phyloP scores from a whole-genome alignment of 2,329 filamentous ascomycete species.

The Curvularia sp. region DNA sequence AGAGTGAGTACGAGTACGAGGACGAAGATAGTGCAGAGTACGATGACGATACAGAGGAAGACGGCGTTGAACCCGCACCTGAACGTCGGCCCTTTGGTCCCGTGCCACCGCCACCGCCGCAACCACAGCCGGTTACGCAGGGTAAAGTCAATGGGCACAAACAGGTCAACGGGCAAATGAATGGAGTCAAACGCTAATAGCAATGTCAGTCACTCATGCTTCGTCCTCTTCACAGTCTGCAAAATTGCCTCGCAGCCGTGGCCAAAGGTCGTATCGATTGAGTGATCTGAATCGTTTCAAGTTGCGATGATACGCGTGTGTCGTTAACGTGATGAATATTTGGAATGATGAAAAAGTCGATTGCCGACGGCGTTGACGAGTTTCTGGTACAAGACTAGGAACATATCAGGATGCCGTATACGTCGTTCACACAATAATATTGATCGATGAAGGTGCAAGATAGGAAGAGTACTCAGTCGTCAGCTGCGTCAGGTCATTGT shows the following conservation, averaged over 20 bases:
- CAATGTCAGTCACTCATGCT: conserved; percentile 20
- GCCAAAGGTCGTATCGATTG: neutral
- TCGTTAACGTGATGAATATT: neutral
- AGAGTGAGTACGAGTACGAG: conserved; percentile 52
- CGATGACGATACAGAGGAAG: conserved; percentile 65
- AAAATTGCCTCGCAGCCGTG: neutral
- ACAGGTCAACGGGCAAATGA: conserved; percentile 49
- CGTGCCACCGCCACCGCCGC: conserved; percentile 48
- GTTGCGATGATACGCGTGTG: neutral
- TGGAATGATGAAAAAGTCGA: neutral
- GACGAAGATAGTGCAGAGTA: conserved; percentile 60
- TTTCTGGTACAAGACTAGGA: neutral
- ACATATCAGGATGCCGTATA: neutral
- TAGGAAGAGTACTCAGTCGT: neutral
- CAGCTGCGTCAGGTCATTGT: neutral
- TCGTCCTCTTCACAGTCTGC: conserved; percentile 9
- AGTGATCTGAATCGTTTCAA: neutral
- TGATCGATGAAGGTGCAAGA: neutral
- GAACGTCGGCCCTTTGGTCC: conserved; percentile 47
- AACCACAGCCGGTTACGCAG: conserved; percentile 41
- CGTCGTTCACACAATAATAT: neutral
- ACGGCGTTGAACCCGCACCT: conserved; percentile 49
- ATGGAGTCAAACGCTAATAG: conserved; percentile 49
- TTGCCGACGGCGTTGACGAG: neutral
- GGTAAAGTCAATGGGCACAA: conserved; percentile 48